Evolutionary conservation across 2,329 filamentous ascomycete species (phyloP).

Genomic region (Talaromyces piceae): DNA sequence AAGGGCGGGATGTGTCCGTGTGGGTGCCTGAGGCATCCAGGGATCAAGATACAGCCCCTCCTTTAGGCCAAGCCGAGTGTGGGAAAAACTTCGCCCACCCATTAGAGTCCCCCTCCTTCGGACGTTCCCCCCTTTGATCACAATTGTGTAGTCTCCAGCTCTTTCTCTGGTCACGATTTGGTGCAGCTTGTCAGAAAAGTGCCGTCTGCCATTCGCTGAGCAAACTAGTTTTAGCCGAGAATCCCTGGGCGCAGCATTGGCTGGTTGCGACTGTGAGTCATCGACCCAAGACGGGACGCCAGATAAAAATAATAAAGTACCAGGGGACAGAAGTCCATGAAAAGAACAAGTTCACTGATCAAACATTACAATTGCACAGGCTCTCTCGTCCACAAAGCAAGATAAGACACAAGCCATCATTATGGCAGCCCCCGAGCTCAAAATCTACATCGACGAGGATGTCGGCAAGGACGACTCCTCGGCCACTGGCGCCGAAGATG

Average conservation of each 20-base stretch:
- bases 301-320: background rate
- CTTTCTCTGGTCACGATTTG: background rate
- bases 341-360: too few relatives aligned
- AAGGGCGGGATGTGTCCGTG: too few relatives aligned
- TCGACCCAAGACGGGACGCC: too few relatives aligned
- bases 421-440: constrained; percentile 27
- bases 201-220: background rate
- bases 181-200: background rate
- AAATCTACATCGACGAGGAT: constrained; percentile 68
- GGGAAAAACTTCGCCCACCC: background rate
- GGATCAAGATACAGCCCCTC: background rate
- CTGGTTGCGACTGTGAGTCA: constrained; percentile 1
- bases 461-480: constrained; percentile 62
- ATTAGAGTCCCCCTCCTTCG: background rate
- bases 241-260: constrained; percentile 1
- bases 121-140: background rate
- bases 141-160: background rate
- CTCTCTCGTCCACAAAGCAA: background rate
- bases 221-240: background rate
- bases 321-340: too few relatives aligned
- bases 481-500: constrained; percentile 60
- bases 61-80: background rate
- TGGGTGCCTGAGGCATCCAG: background rate
- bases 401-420: constrained; percentile 12
- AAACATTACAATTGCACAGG: background rate